These are phyloP conservation scores for Tolypocladium album DNA, from an alignment of 2,329 filamentous ascomycete genomes.

Conservation along the genomic window DNA sequence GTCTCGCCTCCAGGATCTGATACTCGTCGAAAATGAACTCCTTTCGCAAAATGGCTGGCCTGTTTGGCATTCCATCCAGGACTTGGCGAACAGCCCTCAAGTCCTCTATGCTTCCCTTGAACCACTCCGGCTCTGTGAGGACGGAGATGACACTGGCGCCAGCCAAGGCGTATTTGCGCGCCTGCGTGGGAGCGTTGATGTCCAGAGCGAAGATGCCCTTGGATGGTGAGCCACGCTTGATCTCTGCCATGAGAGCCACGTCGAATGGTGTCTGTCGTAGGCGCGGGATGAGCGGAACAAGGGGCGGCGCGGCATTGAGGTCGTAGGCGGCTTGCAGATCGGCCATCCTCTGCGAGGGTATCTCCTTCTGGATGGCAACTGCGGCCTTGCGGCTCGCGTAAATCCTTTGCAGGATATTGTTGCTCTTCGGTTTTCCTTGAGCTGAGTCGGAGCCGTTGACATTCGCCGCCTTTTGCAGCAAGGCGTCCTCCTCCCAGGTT, in stretches of 20 bases:
- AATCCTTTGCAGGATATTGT: constrained; percentile 83
- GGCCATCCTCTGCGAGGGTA: constrained; percentile 72
- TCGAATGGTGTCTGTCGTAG: constrained; percentile 73
- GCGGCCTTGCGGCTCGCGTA: constrained; percentile 69
- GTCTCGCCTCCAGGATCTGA: constrained; percentile 86
- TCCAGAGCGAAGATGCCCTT: constrained; percentile 89
- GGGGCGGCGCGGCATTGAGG: constrained; percentile 73
- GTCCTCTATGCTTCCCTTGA: constrained; percentile 96
- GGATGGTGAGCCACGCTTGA: constrained; percentile 91
- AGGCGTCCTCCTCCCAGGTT: constrained; percentile 77
- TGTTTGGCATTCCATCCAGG: constrained; percentile 81
- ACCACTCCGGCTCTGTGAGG: constrained; percentile 98
- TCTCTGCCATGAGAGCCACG: constrained; percentile 93
- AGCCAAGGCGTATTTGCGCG: constrained; percentile 81
- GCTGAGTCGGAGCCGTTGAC: constrained; percentile 14
- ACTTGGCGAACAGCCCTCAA: constrained; percentile 77
- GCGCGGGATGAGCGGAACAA: constrained; percentile 68
- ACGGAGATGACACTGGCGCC: constrained; percentile 97
- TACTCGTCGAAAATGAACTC: constrained; percentile 98
- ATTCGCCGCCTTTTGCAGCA: constrained; percentile 32
- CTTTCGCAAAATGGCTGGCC: constrained; percentile 85
- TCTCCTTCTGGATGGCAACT: constrained; percentile 69
- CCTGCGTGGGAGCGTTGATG: constrained; percentile 81
- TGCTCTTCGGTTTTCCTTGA: constrained; percentile 43
- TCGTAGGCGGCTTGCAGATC: constrained; percentile 84